These are phyloP conservation scores for Chloromonas sp. DNA, from an alignment of 163 green algal genomes.

Conservation along the genomic window DNA sequence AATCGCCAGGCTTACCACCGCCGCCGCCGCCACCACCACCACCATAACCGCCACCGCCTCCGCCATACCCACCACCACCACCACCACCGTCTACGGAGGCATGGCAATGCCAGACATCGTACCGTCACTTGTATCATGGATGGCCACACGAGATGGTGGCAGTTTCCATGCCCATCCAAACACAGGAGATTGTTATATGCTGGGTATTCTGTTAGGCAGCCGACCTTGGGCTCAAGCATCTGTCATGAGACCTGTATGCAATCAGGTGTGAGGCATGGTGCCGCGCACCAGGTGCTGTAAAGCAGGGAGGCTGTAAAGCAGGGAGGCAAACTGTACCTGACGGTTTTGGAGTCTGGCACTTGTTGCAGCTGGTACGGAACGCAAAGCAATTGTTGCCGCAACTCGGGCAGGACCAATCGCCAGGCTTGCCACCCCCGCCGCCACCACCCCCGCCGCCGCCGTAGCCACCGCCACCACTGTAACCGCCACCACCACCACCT, in stretches of 20 bases:
- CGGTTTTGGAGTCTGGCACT: constrained; percentile 64
- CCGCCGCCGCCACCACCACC: constrained; percentile 27
- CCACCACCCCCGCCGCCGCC: constrained; percentile 29
- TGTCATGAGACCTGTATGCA: background rate
- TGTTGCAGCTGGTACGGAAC: constrained; percentile 72
- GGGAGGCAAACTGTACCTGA: background rate
- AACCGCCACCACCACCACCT: background rate
- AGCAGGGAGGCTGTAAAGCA: background rate
- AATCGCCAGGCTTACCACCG: constrained; percentile 55
- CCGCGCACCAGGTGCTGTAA: background rate
- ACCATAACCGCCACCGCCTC: constrained; percentile 28
- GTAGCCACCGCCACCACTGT: background rate
- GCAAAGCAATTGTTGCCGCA: constrained; percentile 86
- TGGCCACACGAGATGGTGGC: background rate
- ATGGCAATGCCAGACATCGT: too few relatives aligned
- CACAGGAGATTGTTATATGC: background rate
- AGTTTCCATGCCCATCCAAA: background rate
- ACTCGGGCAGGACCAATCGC: constrained; percentile 42
- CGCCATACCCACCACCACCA: constrained; percentile 32
- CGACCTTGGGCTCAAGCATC: background rate
- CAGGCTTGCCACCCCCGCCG: constrained; percentile 8
- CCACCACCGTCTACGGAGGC: constrained; percentile 19
- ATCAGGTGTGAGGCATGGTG: background rate
- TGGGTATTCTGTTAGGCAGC: background rate
- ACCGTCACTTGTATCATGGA: constrained; percentile 1